Percentiles rank a stretch among this genome's conserved stretches.
Evolutionary conservation across 805 yeast genomes (phyloP).

Genomic region (Komagataella phaffii): DNA sequence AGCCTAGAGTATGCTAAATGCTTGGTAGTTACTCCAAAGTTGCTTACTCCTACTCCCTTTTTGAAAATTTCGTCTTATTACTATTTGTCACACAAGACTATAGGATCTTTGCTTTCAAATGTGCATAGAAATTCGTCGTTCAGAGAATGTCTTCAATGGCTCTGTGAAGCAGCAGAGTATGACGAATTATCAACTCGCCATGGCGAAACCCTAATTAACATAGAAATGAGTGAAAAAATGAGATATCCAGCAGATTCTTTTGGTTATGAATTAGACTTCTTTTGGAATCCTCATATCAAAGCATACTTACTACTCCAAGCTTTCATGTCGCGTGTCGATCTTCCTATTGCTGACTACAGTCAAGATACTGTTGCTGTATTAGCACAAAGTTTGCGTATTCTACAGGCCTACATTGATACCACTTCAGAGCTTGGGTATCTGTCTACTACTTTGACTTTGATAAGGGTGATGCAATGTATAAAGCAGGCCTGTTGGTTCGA

Average conservation of each 20-base stretch:
- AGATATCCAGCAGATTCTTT: conserved; percentile 47
- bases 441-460: conserved; percentile 43
- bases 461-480: conserved; percentile 68
- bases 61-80: conserved; percentile 81
- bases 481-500: conserved; percentile 87
- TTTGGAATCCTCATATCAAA: conserved; percentile 85
- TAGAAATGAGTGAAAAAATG: conserved; percentile 67
- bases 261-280: conserved; percentile 30
- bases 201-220: conserved; percentile 80
- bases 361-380: conserved; percentile 90
- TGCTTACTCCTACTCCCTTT: conserved; percentile 59
- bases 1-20: conserved; percentile 66
- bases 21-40: conserved; percentile 36
- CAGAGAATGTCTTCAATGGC: conserved; percentile 47
- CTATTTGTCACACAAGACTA: conserved; percentile 83
- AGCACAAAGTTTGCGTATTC: conserved; percentile 87
- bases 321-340: conserved; percentile 51
- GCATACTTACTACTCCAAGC: conserved; percentile 65
- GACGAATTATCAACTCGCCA: conserved; percentile 85
- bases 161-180: conserved; percentile 59
- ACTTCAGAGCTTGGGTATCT: conserved; percentile 74
- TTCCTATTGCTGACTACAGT: conserved; percentile 90
- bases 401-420: conserved; percentile 87
- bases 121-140: conserved; percentile 32
- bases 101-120: conserved; percentile 50